Percentiles rank a stretch among this genome's conserved stretches.
phyloP scores from a whole-genome alignment of 1,139 yeast species.

The Pneumocystis canis region DNA sequence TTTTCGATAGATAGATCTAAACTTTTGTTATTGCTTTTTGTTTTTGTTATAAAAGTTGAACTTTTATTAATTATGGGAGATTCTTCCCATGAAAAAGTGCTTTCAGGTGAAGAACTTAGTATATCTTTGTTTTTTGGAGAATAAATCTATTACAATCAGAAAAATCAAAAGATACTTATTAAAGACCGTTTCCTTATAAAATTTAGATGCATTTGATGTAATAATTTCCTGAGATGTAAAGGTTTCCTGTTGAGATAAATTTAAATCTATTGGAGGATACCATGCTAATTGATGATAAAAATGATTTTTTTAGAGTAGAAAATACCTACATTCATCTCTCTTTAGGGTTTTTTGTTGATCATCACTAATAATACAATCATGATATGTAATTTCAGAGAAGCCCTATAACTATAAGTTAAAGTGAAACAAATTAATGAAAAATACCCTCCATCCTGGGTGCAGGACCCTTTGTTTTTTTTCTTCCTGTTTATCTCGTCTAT shows the following conservation, averaged over 20 bases:
- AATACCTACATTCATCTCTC: neutral
- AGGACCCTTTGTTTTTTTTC: neutral
- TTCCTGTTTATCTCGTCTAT: neutral
- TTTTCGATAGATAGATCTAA: neutral
- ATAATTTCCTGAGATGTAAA: neutral
- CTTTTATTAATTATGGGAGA: neutral
- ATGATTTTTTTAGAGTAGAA: neutral
- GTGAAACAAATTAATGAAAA: neutral
- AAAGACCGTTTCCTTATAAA: neutral
- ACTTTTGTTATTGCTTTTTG: neutral
- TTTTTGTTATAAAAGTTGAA: neutral
- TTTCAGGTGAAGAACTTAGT: neutral
- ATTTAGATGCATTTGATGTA: neutral
- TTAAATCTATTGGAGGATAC: neutral
- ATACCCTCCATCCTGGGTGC: neutral
- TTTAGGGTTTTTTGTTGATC: neutral
- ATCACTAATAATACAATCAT: neutral
- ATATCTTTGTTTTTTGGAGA: neutral
- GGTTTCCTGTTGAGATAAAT: neutral
- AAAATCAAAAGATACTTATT: neutral
- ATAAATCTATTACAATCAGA: neutral
- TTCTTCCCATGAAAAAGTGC: neutral
- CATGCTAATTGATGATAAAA: neutral
- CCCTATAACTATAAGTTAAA: neutral
- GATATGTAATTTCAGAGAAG: neutral